Percentiles rank a stretch among this genome's conserved stretches.
Conservation (phyloP, 345 rosid genomes). For the Luvunga scandens region DNA sequence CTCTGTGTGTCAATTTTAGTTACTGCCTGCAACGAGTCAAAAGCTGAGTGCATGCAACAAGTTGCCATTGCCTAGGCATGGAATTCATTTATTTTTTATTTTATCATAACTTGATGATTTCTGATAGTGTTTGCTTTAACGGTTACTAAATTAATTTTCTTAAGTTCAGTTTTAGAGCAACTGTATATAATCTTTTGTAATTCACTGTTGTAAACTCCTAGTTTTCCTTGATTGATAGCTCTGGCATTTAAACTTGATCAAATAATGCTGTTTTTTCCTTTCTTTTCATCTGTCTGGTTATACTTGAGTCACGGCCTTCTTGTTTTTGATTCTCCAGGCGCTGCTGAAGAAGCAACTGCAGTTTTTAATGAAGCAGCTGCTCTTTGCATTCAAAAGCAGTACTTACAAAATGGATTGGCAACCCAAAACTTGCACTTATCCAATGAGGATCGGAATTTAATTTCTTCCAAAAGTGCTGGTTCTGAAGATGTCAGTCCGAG, state of each 20-base stretch:
- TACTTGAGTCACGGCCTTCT: background rate
- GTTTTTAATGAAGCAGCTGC: slow-evolving; percentile 92
- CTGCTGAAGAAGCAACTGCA: slow-evolving; percentile 84
- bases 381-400: slow-evolving; percentile 81
- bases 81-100: background rate
- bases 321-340: slow-evolving; percentile 38
- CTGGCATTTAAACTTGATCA: background rate
- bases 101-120: background rate
- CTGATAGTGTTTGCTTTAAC: background rate
- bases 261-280: background rate
- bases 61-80: background rate
- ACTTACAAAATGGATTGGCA: slow-evolving; percentile 43
- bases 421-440: slow-evolving; percentile 38
- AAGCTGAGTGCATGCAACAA: background rate
- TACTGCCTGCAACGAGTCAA: background rate
- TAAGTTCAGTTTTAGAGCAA: background rate
- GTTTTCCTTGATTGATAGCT: slow-evolving; percentile 1
- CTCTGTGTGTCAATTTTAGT: background rate
- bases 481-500: slow-evolving; percentile 66
- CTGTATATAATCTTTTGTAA: background rate
- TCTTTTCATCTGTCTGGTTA: background rate
- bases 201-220: background rate
- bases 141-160: slow-evolving; percentile 1
- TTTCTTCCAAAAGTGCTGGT: slow-evolving; percentile 36
- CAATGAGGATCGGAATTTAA: slow-evolving; percentile 60